Conservation (phyloP, 2,329 filamentous ascomycete genomes). For the Xylariaceae sp. region DNA sequence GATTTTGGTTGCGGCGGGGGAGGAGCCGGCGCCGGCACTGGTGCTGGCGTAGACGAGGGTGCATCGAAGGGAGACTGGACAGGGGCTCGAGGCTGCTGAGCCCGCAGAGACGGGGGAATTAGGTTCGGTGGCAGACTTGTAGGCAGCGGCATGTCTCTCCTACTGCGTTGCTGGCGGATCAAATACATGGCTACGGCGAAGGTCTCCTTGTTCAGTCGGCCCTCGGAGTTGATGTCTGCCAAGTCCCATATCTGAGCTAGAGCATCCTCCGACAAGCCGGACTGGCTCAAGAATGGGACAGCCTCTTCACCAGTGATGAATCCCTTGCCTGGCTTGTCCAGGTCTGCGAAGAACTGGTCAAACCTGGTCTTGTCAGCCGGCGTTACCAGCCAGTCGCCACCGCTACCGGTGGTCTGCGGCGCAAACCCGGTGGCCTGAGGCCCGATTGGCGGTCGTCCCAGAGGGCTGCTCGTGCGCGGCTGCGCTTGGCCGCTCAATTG, state of each 20-base stretch:
- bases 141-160: constrained; percentile 61
- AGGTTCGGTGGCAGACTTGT: constrained; percentile 71
- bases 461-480: constrained; percentile 54
- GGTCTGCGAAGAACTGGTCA: constrained; percentile 73
- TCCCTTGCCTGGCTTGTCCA: constrained; percentile 75
- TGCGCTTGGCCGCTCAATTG: constrained; percentile 69
- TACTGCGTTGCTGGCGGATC: constrained; percentile 80
- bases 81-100: constrained; percentile 44
- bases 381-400: constrained; percentile 76
- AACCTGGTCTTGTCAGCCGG: constrained; percentile 81
- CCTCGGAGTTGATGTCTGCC: constrained; percentile 86
- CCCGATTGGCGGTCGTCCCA: constrained; percentile 42
- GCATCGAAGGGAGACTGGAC: constrained; percentile 45
- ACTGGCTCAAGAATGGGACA: constrained; percentile 89
- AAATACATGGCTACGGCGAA: constrained; percentile 98
- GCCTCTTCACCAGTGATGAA: constrained; percentile 91
- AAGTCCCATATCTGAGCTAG: constrained; percentile 97
- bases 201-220: constrained; percentile 76
- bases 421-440: constrained; percentile 31
- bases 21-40: constrained; percentile 12
- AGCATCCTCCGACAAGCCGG: constrained; percentile 77
- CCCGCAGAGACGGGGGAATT: constrained; percentile 79
- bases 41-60: constrained; percentile 15
- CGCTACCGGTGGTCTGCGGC: constrained; percentile 32
- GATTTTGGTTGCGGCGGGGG: constrained; percentile 52